Percentiles rank a stretch among this genome's conserved stretches.
Conservation (phyloP, 768 basidiomycete species). For the Obba rivulosa region DNA sequence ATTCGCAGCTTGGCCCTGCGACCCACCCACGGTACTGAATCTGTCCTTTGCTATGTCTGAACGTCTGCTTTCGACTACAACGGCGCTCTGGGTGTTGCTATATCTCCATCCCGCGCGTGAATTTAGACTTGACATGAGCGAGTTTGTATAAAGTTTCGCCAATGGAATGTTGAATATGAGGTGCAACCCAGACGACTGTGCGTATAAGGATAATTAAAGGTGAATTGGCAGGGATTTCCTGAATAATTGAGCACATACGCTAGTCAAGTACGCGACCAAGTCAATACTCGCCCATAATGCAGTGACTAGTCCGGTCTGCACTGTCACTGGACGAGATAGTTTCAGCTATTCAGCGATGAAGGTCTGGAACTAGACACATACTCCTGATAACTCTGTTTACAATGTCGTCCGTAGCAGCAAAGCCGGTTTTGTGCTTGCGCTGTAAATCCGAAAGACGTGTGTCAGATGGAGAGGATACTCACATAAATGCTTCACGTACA, state of each 20-base stretch:
- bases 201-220: too few species aligned
- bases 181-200: slow-evolving; percentile 8
- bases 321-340: slow-evolving; percentile 24
- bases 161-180: slow-evolving; percentile 27
- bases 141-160: slow-evolving; percentile 31
- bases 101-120: slow-evolving; percentile 24
- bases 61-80: too few species aligned
- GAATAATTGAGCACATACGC: too few species aligned
- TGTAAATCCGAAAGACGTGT: slow-evolving; percentile 8
- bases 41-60: too few species aligned
- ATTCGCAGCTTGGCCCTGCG: too few species aligned
- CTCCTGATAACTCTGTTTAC: slow-evolving; percentile 39
- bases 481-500: slow-evolving; percentile 21
- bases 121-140: slow-evolving; percentile 29
- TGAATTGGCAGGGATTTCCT: too few species aligned
- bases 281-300: slow-evolving; percentile 25
- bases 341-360: neutral
- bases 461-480: neutral
- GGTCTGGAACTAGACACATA: slow-evolving; percentile 20
- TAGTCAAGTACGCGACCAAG: neutral
- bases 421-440: slow-evolving; percentile 38
- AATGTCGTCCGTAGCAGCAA: slow-evolving; percentile 34
- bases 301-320: slow-evolving; percentile 33
- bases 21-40: too few species aligned
- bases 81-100: too few species aligned